Base-by-base conservation (phyloP, 2,329 filamentous ascomycete genomes). In the Phialophora macrospora region DNA sequence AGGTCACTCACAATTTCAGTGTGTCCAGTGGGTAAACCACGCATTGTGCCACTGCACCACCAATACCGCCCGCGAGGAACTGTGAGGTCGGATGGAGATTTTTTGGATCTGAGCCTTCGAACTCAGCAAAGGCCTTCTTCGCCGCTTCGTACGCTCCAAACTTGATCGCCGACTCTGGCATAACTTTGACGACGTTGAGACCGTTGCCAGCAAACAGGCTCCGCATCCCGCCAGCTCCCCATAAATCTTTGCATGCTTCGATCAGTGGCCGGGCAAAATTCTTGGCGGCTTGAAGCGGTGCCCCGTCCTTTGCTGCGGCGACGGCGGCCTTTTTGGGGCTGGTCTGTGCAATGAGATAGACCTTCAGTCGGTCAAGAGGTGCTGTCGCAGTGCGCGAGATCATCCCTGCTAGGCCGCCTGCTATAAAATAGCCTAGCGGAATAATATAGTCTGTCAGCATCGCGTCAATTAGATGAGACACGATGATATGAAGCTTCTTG, bases 131-230 rank as follows among this genome's bases (percentile, higher is more conserved):
- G 3, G 90, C 87, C 68, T 92, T 88, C 82, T 98, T 99, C 8
- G 93, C 90, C 59, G 92, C 93, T 86, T 99, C 95, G 75, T 97
- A 99, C 22, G 93, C 94, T 66, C 95, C 95, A 77, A 99, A 99
- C 79, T 97, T 96, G 76, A 99, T 97, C 28, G 95, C 94, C 30
- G 94, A 97, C 80, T 99, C 95, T 0, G 95, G 95, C 92, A 98
- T 97, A 67, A 99, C 95, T 78, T 99, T 99, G 74, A 97, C 79
- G 2, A 99, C 93, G 73, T 99, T 99, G 72, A 99, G 82, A 3
- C 95, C 95, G 74, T 99, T 99, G 44, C 95, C 95, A 71, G 94
- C 93, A 80, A 97, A 99, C 71, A 98, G 88, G 75, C 93, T 96
- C 64, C 91, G 87, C 66, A 96, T 81, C 2, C 95, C 95, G 62